phyloP scores from a whole-genome alignment of 2,329 filamentous ascomycete genomes.

The Pseudogymnoascus sp. region DNA sequence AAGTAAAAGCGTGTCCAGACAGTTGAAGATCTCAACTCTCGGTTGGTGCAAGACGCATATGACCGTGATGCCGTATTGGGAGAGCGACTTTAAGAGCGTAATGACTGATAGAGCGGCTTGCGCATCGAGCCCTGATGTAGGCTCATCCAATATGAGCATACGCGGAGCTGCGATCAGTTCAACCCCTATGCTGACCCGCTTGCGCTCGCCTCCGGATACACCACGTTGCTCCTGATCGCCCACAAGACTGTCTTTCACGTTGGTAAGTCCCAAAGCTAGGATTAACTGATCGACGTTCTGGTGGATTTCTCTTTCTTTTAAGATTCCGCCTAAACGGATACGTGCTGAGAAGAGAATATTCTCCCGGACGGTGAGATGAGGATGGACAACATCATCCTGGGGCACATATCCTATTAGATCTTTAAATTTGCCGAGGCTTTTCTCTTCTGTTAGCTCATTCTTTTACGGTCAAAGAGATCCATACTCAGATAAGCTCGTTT shows the following conservation, averaged over 20 bases:
- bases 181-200: constrained; percentile 52
- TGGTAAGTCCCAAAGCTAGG: constrained; percentile 44
- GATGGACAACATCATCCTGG: constrained; percentile 53
- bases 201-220: constrained; percentile 50
- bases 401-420: constrained; percentile 56
- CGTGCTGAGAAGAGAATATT: constrained; percentile 54
- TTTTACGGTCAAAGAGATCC: not conserved
- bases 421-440: constrained; percentile 37
- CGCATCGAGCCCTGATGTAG: constrained; percentile 47
- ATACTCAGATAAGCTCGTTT: constrained; percentile 25
- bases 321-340: constrained; percentile 44
- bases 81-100: constrained; percentile 42
- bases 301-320: constrained; percentile 42
- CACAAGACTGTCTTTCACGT: constrained; percentile 44
- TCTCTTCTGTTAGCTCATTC: not conserved
- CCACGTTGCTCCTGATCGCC: constrained; percentile 44
- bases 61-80: constrained; percentile 47
- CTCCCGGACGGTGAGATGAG: constrained; percentile 53
- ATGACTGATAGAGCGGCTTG: constrained; percentile 40
- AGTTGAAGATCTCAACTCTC: constrained; percentile 49
- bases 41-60: constrained; percentile 56
- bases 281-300: constrained; percentile 50
- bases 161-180: constrained; percentile 50
- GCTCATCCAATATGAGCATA: constrained; percentile 47
- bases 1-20: constrained; percentile 49